These are phyloP conservation scores for Diutina scorzettiae DNA, from an alignment of 1,139 yeast species.

Conservation along the genomic window DNA sequence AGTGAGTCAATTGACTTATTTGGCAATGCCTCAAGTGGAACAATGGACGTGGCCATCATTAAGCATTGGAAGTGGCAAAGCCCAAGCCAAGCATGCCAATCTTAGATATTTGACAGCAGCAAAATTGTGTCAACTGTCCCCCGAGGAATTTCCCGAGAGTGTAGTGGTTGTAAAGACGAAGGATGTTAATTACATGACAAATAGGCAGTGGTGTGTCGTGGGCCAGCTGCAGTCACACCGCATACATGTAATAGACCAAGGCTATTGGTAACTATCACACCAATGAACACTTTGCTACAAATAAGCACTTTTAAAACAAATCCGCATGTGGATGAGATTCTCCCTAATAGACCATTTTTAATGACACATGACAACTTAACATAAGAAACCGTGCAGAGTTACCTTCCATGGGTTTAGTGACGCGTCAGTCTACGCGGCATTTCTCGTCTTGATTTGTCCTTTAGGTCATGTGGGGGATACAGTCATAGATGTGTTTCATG, in stretches of 20 bases:
- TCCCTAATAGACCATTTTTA: too few species aligned
- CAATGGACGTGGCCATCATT: slow-evolving; percentile 3
- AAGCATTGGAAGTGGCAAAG: neutral
- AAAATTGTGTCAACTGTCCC: neutral
- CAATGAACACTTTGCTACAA: too few species aligned
- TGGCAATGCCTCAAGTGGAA: neutral
- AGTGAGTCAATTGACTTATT: neutral
- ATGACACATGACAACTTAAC: too few species aligned
- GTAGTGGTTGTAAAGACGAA: neutral
- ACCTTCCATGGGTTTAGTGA: too few species aligned
- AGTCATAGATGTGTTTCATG: too few species aligned
- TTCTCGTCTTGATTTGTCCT: too few species aligned
- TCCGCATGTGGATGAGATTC: too few species aligned
- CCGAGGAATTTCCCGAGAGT: slow-evolving; percentile 1
- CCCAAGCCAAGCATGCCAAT: neutral
- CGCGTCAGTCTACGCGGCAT: too few species aligned
- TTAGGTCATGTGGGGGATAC: too few species aligned
- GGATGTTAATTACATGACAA: neutral
- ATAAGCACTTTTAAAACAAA: too few species aligned
- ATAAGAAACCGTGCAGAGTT: too few species aligned
- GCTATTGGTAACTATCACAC: too few species aligned
- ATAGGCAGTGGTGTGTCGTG: slow-evolving; percentile 5
- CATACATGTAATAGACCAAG: neutral
- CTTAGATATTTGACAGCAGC: neutral
- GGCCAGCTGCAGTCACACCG: neutral